These are phyloP conservation scores for Aspergillus flavus DNA, from an alignment of 2,329 filamentous ascomycete genomes.

Conservation along the genomic window DNA sequence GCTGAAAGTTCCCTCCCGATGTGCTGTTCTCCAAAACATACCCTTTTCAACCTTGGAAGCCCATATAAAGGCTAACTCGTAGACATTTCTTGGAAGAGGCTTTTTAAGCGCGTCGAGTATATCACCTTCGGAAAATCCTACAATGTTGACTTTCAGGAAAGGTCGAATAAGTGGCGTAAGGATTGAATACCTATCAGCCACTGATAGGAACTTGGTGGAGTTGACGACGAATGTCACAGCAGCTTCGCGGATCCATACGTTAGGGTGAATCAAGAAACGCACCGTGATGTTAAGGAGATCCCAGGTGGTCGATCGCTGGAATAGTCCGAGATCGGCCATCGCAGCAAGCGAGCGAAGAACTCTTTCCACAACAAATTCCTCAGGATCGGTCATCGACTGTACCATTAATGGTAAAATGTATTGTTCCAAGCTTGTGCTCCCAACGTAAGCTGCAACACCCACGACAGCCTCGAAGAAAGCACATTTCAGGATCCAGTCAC, in stretches of 20 bases:
- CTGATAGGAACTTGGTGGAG: slow-evolving; percentile 72
- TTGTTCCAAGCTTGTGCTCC: slow-evolving; percentile 85
- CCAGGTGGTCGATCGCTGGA: slow-evolving; percentile 83
- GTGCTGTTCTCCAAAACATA: slow-evolving; percentile 81
- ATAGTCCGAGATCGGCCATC: slow-evolving; percentile 82
- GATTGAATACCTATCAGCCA: slow-evolving; percentile 81
- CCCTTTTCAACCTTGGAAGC: slow-evolving; percentile 78
- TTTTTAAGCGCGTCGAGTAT: slow-evolving; percentile 82
- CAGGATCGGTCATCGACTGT: slow-evolving; percentile 86
- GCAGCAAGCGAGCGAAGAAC: slow-evolving; percentile 85
- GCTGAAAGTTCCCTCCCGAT: slow-evolving; percentile 70
- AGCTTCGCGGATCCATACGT: slow-evolving; percentile 91
- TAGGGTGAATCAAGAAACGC: slow-evolving; percentile 90
- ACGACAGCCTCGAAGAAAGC: slow-evolving; percentile 96
- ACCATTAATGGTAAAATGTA: slow-evolving; percentile 96
- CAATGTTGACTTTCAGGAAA: slow-evolving; percentile 74
- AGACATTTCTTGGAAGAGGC: slow-evolving; percentile 75
- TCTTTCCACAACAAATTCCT: slow-evolving; percentile 91
- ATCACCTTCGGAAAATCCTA: slow-evolving; percentile 70
- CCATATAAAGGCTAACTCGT: slow-evolving; percentile 87
- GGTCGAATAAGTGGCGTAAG: slow-evolving; percentile 77
- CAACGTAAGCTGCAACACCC: slow-evolving; percentile 87
- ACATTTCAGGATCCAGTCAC: slow-evolving; percentile 94
- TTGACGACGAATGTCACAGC: slow-evolving; percentile 80
- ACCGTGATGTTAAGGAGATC: slow-evolving; percentile 82